Percentiles rank a stretch among this genome's conserved stretches.
Evolutionary conservation across 257 asterid genomes (phyloP).

Genomic region (Ilex aquifolium): DNA sequence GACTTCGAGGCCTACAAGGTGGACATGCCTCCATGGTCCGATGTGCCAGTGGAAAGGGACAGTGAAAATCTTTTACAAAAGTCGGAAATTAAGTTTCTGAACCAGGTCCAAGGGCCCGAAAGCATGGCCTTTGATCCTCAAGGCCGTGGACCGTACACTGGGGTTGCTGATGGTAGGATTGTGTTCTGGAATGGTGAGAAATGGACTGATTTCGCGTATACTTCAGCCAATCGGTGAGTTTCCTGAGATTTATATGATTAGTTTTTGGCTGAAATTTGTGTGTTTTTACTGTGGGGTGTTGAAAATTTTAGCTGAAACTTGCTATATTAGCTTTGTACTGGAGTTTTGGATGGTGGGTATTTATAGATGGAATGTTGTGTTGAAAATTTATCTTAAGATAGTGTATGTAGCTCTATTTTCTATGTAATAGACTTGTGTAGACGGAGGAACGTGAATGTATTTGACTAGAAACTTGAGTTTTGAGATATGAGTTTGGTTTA

Average conservation of each 20-base stretch:
- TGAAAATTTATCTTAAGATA: not conserved
- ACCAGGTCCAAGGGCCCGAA: conserved; percentile 83
- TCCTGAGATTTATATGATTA: not conserved
- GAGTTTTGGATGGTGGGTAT: not conserved
- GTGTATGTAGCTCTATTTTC: not conserved
- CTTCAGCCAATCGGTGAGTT: conserved; percentile 78
- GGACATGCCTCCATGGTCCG: conserved; percentile 71
- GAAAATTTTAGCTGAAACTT: not conserved
- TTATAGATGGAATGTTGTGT: not conserved
- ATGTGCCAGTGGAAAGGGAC: conserved; percentile 58
- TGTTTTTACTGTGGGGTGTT: not conserved
- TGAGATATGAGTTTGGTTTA: no score
- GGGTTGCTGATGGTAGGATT: conserved; percentile 88
- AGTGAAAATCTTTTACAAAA: conserved; percentile 56
- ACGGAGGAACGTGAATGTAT: not conserved
- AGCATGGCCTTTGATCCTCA: conserved; percentile 78
- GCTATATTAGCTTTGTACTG: no score
- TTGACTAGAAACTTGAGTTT: no score
- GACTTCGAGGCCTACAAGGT: conserved; percentile 53
- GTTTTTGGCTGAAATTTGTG: not conserved
- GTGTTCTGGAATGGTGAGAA: conserved; percentile 77
- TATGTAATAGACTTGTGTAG: not conserved
- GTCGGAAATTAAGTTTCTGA: conserved; percentile 73
- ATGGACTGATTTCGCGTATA: conserved; percentile 80
- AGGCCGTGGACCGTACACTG: conserved; percentile 93